Conservation (phyloP, 805 yeast genomes). For the Peterozyma toletana region DNA sequence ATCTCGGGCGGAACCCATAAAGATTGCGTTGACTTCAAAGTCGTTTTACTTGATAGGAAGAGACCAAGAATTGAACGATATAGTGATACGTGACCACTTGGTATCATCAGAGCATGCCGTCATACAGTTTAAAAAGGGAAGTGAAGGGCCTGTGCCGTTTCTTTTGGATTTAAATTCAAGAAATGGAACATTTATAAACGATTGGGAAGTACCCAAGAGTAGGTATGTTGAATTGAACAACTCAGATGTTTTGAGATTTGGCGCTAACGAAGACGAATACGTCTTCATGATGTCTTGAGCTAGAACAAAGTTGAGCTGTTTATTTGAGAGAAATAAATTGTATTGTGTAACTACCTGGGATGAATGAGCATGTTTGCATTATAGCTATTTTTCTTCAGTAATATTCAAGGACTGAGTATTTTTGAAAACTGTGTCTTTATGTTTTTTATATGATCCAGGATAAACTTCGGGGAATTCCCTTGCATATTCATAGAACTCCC, state of each 20-base stretch:
- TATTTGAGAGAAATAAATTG: no score
- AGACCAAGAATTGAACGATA: conserved; percentile 13
- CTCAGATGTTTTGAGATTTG: conserved; percentile 18
- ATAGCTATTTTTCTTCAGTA: no score
- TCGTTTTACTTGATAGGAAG: conserved; percentile 21
- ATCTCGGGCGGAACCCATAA: neutral
- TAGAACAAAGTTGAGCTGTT: no score
- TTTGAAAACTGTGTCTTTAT: neutral
- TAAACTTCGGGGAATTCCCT: conserved; percentile 30
- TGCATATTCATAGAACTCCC: conserved; percentile 30
- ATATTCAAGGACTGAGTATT: no score
- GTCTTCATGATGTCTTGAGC: conserved; percentile 10
- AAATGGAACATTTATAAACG: conserved; percentile 23
- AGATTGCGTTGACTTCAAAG: conserved; percentile 3
- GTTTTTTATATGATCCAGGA: conserved; percentile 17
- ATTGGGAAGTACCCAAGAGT: conserved; percentile 15
- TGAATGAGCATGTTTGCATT: no score
- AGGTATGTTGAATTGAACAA: conserved; percentile 18
- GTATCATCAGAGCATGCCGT: conserved; percentile 22
- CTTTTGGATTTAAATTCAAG: conserved; percentile 21
- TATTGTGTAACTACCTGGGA: no score
- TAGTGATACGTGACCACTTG: conserved; percentile 12
- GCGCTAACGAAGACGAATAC: conserved; percentile 19
- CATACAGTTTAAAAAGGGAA: conserved; percentile 16
- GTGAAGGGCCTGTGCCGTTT: conserved; percentile 8